phyloP scores from a whole-genome alignment of 1,139 yeast genomes.

The Barnettozyma hawaiiensis region DNA sequence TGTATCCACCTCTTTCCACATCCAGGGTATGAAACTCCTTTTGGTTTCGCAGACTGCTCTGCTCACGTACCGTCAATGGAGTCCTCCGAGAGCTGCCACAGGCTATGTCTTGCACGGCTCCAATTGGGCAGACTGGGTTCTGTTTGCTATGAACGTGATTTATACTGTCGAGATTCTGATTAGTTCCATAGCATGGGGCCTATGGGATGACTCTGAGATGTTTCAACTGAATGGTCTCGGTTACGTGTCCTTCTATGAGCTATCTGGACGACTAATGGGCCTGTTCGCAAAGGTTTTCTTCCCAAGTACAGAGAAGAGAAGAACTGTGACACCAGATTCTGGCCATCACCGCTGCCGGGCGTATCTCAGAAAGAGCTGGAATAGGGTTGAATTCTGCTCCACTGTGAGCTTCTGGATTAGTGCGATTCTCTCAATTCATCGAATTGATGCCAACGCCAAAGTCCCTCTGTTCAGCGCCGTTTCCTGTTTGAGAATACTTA shows the following conservation, averaged over 20 bases:
- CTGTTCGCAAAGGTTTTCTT: too few relatives aligned
- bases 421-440: conserved; percentile 46
- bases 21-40: conserved; percentile 28
- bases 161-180: conserved; percentile 59
- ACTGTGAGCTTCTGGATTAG: conserved; percentile 74
- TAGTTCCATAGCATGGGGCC: conserved; percentile 68
- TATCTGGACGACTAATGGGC: conserved; percentile 25
- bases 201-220: conserved; percentile 63
- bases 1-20: conserved; percentile 25
- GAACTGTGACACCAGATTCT: neutral
- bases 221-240: conserved; percentile 44
- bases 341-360: conserved; percentile 41
- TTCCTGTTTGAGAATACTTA: conserved; percentile 65
- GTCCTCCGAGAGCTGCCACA: conserved; percentile 40
- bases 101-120: conserved; percentile 32
- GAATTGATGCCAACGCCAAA: conserved; percentile 44
- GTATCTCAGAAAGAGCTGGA: conserved; percentile 76
- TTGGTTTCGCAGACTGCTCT: conserved; percentile 40
- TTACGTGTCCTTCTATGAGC: conserved; percentile 26
- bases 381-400: conserved; percentile 72
- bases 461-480: conserved; percentile 65
- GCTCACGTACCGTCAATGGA: conserved; percentile 46
- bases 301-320: too few relatives aligned
- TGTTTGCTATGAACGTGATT: conserved; percentile 47
- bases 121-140: conserved; percentile 53